Conservation (phyloP, 2,329 filamentous ascomycete genomes). For the Fusarium scirpi region DNA sequence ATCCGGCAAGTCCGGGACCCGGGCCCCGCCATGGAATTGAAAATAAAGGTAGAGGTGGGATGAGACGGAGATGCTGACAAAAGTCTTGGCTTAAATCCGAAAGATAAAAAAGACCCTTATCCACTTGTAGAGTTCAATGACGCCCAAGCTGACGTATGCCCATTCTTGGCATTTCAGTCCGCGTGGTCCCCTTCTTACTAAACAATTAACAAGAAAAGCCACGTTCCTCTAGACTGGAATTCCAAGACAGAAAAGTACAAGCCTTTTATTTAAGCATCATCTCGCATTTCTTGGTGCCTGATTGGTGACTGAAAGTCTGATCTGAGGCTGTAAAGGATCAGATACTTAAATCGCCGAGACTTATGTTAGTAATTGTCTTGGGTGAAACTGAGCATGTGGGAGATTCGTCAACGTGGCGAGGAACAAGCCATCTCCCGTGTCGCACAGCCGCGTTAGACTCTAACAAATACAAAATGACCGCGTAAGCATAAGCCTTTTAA, state of each 20-base stretch:
- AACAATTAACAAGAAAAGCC: neutral
- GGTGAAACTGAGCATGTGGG: neutral
- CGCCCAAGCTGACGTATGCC: slow-evolving; percentile 27
- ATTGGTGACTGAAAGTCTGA: neutral
- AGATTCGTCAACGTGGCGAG: neutral
- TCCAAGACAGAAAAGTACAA: neutral
- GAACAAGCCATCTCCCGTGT: neutral
- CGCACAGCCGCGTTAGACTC: neutral
- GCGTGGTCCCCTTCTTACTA: slow-evolving; percentile 3
- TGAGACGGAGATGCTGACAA: slow-evolving; percentile 19
- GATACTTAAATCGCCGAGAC: neutral
- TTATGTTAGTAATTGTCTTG: neutral
- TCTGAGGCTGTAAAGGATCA: neutral
- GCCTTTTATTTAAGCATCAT: neutral
- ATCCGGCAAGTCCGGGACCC: slow-evolving; percentile 5
- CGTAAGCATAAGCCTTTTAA: neutral
- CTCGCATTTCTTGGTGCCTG: neutral
- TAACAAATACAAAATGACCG: neutral
- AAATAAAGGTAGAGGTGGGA: neutral
- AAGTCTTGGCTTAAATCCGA: slow-evolving; percentile 21
- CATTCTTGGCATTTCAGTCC: slow-evolving; percentile 19
- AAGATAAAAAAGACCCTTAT: slow-evolving; percentile 4
- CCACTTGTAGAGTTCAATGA: slow-evolving; percentile 21
- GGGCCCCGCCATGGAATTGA: slow-evolving; percentile 4
- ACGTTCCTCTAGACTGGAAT: neutral